Evolutionary conservation across 2,329 filamentous ascomycete genomes (phyloP), one percentile per base, ranked within the genome.

Genomic region (Ophiocordyceps unilateralis): DNA sequence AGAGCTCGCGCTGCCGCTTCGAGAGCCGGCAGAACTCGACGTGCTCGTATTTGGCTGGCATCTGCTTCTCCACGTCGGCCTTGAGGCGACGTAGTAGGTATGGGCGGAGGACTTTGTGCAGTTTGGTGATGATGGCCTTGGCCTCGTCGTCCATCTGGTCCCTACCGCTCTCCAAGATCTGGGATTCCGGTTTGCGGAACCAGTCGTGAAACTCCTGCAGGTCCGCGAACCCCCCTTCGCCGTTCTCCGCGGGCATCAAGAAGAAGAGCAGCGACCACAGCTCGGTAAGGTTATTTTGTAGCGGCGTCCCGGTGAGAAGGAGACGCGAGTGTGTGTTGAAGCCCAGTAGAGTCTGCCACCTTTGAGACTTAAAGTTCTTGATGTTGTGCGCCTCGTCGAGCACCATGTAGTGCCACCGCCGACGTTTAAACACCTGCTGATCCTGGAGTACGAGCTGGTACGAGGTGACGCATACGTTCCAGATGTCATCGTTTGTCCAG

Each of bases 361-460:
- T 73, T 59, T 95, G 88, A 2, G 89, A 95, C 55, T 93, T 88
- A 69, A 96, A 98, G 61, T 98, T 98, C 57, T 98, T 96, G 70
- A 98, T 98, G 63, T 98, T 96, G 66, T 98, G 91, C 0, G 93
- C 91, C 64, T 98, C 91, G 52, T 98, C 91, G 1, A 98, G 74
- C 49, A 98, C 88, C 75, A 98, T 86, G 61, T 96, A 98, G 57
- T 96, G 88, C 93, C 93, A 98, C 43, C 78, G 76, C 28, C 89
- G 78, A 48, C 88, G 78, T 58, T 93, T 91, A 65, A 98, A 93
- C 1, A 93, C 86, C 51, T 89, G 82, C 49, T 91, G 82, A 56
- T 98, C 93, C 56, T 94, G 86, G 15, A 96, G 71, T 7, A 96
- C 88, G 40, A 98, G 78, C 54, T 98, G 89, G 58, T 98, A 98